Percentiles rank a stretch among this genome's conserved stretches.
Conservation (phyloP, 116 monocot genomes). For the Trichopus zeylanicus region DNA sequence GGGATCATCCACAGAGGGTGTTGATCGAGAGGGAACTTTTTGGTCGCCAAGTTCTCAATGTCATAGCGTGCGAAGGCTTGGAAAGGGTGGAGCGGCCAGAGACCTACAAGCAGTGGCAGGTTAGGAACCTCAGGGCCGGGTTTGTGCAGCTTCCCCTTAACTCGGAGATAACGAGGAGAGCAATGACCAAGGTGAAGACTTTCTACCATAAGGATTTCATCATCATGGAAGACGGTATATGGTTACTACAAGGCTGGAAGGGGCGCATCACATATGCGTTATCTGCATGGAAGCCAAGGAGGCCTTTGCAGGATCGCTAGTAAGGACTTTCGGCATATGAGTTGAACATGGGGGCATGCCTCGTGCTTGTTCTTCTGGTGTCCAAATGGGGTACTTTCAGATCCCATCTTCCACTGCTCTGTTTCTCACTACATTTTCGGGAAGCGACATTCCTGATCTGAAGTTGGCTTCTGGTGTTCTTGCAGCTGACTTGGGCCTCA, state of each 20-base stretch:
- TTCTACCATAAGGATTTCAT: slow-evolving; percentile 71
- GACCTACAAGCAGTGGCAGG: slow-evolving; percentile 86
- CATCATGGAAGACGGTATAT: slow-evolving; percentile 39
- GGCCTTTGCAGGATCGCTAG: no score
- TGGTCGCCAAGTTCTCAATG: slow-evolving; percentile 55
- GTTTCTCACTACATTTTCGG: no score
- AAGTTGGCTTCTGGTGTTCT: no score
- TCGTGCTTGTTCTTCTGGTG: no score
- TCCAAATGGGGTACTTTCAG: no score
- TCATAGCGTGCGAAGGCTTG: slow-evolving; percentile 68
- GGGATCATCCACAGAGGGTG: slow-evolving; percentile 52
- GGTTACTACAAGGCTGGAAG: slow-evolving; percentile 82
- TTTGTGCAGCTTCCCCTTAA: slow-evolving; percentile 45
- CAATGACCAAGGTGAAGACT: slow-evolving; percentile 36
- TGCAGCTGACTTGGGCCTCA: no score
- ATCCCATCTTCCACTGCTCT: no score
- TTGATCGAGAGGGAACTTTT: slow-evolving; percentile 65
- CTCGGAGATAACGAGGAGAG: slow-evolving; percentile 23
- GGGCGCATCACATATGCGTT: slow-evolving; percentile 48
- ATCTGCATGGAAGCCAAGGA: slow-evolving; percentile 49
- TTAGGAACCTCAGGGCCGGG: slow-evolving; percentile 57
- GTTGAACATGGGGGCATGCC: no score
- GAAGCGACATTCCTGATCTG: no score
- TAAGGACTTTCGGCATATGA: no score
- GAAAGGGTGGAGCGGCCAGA: slow-evolving; percentile 79